Evolutionary conservation across 2,329 filamentous ascomycete species (phyloP), one percentile per base, ranked within the genome.

Genomic region (Fusarium bactridioides): DNA sequence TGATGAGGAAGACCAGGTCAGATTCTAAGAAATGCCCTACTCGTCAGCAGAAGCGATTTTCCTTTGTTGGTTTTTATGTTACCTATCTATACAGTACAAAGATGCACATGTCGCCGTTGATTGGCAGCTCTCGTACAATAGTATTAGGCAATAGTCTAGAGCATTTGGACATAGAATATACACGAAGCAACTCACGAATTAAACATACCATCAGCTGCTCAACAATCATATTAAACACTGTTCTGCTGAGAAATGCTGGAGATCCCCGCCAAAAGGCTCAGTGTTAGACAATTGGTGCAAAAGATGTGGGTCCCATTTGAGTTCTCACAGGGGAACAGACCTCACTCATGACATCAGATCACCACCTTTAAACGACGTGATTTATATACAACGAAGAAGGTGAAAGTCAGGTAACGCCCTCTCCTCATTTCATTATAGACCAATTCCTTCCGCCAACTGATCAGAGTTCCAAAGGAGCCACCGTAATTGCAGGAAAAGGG

Each of bases 1-100:
- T 9, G 74, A 74, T 21, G 79, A 78, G 60, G 80, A 78, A 60
- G 80, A 81, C 3, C 71, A 79, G 31, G 62, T 79, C 37, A 76
- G 79, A 9, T 70, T 80, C 16, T 74, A 73, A 58, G 76, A 63
- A 55, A 58, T 25, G 37, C 16, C 23, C 10, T 10, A 7, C 15
- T 56, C 43, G 54, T 54, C 23, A 58, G 43, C 35, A 50, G 29
- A 37, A 25, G 37, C 29, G 29, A 51, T 33, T 60, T 23, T 51
- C 31, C 37, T 33, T 64, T 37, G 33, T 60, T 50, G 10, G 10
- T 37, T 40, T 40, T 40, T 35, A 35, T 47, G 31, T 59, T 19
- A 21, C 31, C 33, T 35, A 35, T 35, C 16, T 16, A 16, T 18
- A 18, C 27, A 33, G 25, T 31, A 38, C 44, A 40, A 12, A 45